phyloP scores from a whole-genome alignment of 2,329 filamentous ascomycete species.

The Pseudomassariella vexata region DNA sequence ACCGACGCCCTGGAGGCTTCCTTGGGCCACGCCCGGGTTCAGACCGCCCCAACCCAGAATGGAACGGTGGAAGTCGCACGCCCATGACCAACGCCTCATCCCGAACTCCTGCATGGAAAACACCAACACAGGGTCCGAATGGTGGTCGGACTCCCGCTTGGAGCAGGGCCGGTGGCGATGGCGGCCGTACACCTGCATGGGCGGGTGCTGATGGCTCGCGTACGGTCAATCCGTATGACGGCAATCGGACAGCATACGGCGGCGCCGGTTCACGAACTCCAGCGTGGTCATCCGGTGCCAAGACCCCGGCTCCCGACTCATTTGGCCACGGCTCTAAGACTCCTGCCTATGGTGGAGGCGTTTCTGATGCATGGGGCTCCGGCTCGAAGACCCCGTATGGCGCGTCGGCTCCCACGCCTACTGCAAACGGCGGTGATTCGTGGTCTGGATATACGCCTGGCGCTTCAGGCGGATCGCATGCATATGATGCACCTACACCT shows the following conservation, averaged over 20 bases:
- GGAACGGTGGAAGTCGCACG: conserved; percentile 63
- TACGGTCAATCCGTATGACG: conserved; percentile 66
- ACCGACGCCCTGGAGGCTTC: conserved; percentile 38
- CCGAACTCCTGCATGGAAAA: conserved; percentile 72
- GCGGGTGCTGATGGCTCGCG: conserved; percentile 61
- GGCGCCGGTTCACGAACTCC: conserved; percentile 67
- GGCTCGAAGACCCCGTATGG: conserved; percentile 77
- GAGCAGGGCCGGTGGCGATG: conserved; percentile 46
- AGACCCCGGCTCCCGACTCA: conserved; percentile 60
- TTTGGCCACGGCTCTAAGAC: conserved; percentile 66
- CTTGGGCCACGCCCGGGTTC: conserved; percentile 39
- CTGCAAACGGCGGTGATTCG: conserved; percentile 50
- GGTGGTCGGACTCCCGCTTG: conserved; percentile 60
- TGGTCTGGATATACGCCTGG: conserved; percentile 58
- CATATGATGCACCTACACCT: conserved; percentile 68
- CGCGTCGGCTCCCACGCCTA: conserved; percentile 51
- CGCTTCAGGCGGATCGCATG: conserved; percentile 34
- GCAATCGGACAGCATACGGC: conserved; percentile 72
- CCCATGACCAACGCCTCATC: conserved; percentile 59
- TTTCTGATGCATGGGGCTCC: conserved; percentile 54
- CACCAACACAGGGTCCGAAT: conserved; percentile 50
- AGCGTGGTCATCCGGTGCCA: conserved; percentile 72
- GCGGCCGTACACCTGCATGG: conserved; percentile 66
- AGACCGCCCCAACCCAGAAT: conserved; percentile 42
- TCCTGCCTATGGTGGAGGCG: conserved; percentile 50